Base-by-base conservation (phyloP, 257 asterid genomes). In the Salvia rosmarinus region DNA sequence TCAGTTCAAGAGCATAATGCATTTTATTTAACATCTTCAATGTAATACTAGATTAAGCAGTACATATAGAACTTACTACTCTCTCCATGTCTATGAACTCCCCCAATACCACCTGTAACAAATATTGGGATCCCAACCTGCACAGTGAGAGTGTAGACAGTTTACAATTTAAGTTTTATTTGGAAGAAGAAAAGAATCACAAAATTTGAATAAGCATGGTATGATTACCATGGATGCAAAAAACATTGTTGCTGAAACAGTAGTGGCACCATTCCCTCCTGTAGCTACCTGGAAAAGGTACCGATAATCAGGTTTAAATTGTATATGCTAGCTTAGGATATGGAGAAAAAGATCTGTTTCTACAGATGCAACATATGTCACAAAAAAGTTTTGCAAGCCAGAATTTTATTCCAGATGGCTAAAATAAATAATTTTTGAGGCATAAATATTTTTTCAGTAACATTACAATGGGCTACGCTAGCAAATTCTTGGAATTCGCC, bases 21-120 rank as follows among this genome's bases (percentile, higher is more conserved):
- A 67, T 44, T 64, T 70, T 21, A 43, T 50, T 55, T 47, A 70
- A 56, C 49, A 56, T 79, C 59, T 67, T 17, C 63, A 43, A 37
- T 21, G 2, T 13, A n/a, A 66, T 67, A 64, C 16, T 54, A 73
- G 16, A 71, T 58, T 37, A 59, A 8, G 67, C 37, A 70, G 25
- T 23, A 56, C 30, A 57, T 35, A 69, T 5, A 50, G 43, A 74
- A 82, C 97, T 61, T 80, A 94, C 99, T 88, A 57, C 66, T 89
- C 78, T 91, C 96, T 67, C 98, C 99, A 76, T 88, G 87, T 75
- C 95, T 87, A 75, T 94, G 99, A 34, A 94, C 98, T 84, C 98
- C 99, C 51, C 99, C 99, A 79, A 88, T 87, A 64, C 98, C 99
- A 54, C 99, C 98, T 44, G 99, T 91, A 64, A 89, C 95, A 80